Conservation (phyloP, 345 rosid genomes). For the Durio zibethinus region DNA sequence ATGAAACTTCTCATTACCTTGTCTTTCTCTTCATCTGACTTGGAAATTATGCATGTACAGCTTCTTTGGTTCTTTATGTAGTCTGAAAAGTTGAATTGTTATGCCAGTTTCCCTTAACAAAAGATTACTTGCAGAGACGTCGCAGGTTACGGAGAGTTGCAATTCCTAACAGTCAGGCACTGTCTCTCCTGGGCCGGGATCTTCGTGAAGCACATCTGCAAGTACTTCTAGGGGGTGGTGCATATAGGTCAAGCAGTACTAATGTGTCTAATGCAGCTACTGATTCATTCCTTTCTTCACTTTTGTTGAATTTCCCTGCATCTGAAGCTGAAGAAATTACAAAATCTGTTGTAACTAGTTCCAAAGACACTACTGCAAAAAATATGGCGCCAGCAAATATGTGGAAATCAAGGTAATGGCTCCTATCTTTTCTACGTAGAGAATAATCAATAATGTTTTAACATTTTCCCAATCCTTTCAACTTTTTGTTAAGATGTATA, state of each 20-base stretch:
- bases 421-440: background rate
- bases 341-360: conserved; percentile 35
- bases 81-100: background rate
- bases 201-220: conserved; percentile 64
- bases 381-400: conserved; percentile 34
- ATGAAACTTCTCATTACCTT: conserved; percentile 1
- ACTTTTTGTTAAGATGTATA: background rate
- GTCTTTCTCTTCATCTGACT: background rate
- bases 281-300: conserved; percentile 57
- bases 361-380: conserved; percentile 32
- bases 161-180: conserved; percentile 53
- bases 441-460: background rate
- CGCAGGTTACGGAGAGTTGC: conserved; percentile 57
- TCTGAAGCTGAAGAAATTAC: conserved; percentile 54
- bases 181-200: conserved; percentile 57
- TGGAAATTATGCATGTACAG: background rate
- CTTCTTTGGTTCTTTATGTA: background rate
- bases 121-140: conserved; percentile 59
- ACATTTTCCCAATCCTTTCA: background rate
- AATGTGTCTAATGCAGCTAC: conserved; percentile 43
- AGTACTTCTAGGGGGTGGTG: conserved; percentile 55
- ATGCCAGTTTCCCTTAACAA: conserved; percentile 33
- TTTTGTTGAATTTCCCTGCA: conserved; percentile 46
- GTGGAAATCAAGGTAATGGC: conserved; percentile 53
- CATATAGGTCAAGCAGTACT: conserved; percentile 41